Percentiles rank a stretch among this genome's conserved stretches.
Evolutionary conservation across 2,329 filamentous ascomycete species (phyloP).

Genomic region (Microdochium trichocladiopsis): DNA sequence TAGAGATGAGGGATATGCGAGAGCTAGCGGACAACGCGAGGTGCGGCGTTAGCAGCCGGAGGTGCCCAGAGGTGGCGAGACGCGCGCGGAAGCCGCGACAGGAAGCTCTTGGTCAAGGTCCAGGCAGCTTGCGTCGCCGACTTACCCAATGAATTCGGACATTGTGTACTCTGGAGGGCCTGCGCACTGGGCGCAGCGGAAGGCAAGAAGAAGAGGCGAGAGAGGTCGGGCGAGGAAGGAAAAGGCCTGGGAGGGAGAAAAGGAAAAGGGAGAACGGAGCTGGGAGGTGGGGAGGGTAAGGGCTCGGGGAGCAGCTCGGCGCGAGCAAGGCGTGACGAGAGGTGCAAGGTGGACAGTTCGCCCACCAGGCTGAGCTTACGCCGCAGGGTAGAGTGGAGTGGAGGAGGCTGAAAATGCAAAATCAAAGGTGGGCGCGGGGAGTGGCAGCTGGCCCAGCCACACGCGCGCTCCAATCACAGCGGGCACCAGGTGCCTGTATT

Average conservation of each 20-base stretch:
- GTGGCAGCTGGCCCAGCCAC: not conserved
- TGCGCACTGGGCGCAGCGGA: conserved; percentile 15
- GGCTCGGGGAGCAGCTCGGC: not conserved
- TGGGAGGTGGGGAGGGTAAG: not conserved
- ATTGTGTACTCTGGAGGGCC: conserved; percentile 23
- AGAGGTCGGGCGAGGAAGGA: conserved; percentile 1
- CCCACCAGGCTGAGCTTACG: no score
- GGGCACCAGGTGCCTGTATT: not conserved
- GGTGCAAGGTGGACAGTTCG: not conserved
- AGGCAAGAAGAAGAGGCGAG: conserved; percentile 3
- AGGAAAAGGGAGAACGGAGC: not conserved
- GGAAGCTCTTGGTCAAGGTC: conserved; percentile 8
- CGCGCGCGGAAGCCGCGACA: not conserved
- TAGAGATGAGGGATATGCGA: conserved; percentile 93
- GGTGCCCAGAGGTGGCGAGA: conserved; percentile 1
- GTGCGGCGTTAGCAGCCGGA: conserved; percentile 19
- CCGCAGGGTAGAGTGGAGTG: not conserved
- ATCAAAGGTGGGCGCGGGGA: not conserved
- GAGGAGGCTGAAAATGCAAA: conserved; percentile 5
- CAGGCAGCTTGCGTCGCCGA: conserved; percentile 10
- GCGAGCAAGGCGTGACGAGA: not conserved
- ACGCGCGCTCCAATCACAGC: no score
- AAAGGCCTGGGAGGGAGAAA: not conserved
- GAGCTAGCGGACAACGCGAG: conserved; percentile 46
- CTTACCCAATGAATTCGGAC: conserved; percentile 56